A percentile compares a stretch with the other conserved stretches of the same genome.
These are phyloP conservation scores for Mortierella sp. DNA, from an alignment of 371 early-diverging fungal genomes.

Conservation along the genomic window DNA sequence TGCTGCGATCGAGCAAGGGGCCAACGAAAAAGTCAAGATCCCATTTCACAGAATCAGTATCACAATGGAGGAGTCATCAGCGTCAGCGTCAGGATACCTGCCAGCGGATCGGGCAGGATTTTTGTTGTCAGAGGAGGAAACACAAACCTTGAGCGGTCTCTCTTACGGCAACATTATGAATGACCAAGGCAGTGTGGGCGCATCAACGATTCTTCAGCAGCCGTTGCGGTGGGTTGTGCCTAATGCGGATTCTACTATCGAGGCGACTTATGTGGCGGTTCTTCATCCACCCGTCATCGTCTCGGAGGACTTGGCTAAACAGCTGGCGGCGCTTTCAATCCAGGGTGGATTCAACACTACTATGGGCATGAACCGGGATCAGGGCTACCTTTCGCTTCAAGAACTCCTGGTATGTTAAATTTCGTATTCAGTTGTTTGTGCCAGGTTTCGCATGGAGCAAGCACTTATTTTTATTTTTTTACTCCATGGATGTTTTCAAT, in stretches of 20 bases:
- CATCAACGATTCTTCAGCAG: slow-evolving; percentile 45
- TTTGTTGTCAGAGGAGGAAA: slow-evolving; percentile 40
- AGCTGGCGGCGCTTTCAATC: slow-evolving; percentile 51
- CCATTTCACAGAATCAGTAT: slow-evolving; percentile 52
- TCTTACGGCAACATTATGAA: slow-evolving; percentile 57
- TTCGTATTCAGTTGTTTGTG: not conserved
- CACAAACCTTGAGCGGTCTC: slow-evolving; percentile 26
- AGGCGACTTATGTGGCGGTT: slow-evolving; percentile 47
- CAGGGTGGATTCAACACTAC: slow-evolving; percentile 50
- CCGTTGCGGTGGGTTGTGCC: slow-evolving; percentile 56
- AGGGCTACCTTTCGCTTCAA: slow-evolving; percentile 52
- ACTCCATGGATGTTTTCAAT: not conserved
- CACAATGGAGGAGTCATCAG: slow-evolving; percentile 46
- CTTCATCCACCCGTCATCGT: slow-evolving; percentile 53
- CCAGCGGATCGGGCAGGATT: slow-evolving; percentile 40
- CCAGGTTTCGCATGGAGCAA: too few species aligned
- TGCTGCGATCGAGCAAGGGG: slow-evolving; percentile 58
- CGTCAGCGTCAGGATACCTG: slow-evolving; percentile 35
- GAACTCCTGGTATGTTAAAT: slow-evolving; percentile 35
- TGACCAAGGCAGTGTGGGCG: slow-evolving; percentile 49
- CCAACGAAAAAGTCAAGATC: slow-evolving; percentile 53
- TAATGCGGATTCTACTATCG: slow-evolving; percentile 32
- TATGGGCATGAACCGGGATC: slow-evolving; percentile 45
- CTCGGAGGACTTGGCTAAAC: slow-evolving; percentile 46
- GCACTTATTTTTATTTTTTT: not conserved